These are phyloP conservation scores for Ceriops zippeliana DNA, from an alignment of 345 rosid species.

Conservation along the genomic window DNA sequence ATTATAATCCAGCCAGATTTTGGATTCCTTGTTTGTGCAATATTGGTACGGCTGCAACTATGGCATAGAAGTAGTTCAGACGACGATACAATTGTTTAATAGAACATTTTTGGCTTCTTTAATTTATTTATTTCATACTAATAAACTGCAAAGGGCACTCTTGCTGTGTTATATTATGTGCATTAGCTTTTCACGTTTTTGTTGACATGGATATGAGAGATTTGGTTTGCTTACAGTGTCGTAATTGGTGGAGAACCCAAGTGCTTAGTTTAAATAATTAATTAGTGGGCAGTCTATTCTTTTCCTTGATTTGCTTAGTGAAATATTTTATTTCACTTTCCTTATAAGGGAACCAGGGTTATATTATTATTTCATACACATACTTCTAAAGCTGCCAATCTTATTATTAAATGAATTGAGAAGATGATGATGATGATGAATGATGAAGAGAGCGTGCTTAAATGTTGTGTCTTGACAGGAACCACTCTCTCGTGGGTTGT, in stretches of 20 bases:
- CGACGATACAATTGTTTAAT: slow-evolving; percentile 4
- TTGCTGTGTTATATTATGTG: background rate
- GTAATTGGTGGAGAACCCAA: background rate
- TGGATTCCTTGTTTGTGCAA: background rate
- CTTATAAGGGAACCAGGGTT: slow-evolving; percentile 31
- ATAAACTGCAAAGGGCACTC: slow-evolving; percentile 15
- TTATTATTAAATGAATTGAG: background rate
- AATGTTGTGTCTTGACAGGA: slow-evolving; percentile 10
- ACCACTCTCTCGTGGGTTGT: slow-evolving; percentile 15
- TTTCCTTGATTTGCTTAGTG: background rate
- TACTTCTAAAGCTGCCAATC: too few species aligned
- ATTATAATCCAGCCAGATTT: slow-evolving; percentile 7
- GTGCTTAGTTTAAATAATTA: slow-evolving; percentile 1
- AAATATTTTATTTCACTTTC: slow-evolving; percentile 23
- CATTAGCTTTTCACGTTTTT: background rate
- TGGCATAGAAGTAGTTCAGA: slow-evolving; percentile 2
- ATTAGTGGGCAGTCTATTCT: too few species aligned
- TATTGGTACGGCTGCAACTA: background rate
- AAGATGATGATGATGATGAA: slow-evolving; percentile 14
- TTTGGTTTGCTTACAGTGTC: too few species aligned
- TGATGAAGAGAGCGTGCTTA: background rate
- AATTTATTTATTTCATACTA: slow-evolving; percentile 2
- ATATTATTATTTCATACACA: background rate
- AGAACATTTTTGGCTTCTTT: slow-evolving; percentile 4
- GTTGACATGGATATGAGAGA: too few species aligned